These are phyloP conservation scores for Podaxis mareebaensis DNA, from an alignment of 768 basidiomycete genomes.

Conservation along the genomic window DNA sequence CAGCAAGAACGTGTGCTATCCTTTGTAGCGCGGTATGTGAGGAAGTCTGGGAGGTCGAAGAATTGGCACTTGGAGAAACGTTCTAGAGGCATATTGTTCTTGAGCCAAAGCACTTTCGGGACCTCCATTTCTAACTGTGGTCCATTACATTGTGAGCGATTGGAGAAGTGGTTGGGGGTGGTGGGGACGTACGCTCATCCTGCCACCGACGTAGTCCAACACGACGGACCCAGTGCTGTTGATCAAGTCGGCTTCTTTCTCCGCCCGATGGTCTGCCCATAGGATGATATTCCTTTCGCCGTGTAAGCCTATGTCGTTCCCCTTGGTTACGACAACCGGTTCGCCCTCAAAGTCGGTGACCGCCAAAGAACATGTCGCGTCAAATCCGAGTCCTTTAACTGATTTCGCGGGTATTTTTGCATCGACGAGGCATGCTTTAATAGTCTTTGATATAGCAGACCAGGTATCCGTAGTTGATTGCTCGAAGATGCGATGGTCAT, in stretches of 20 bases:
- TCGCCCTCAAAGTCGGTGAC: constrained; percentile 75
- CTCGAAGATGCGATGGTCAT: constrained; percentile 93
- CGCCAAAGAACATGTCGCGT: constrained; percentile 95
- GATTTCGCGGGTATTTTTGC: constrained; percentile 41
- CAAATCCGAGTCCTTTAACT: constrained; percentile 90
- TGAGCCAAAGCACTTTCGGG: constrained; percentile 96
- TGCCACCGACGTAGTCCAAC: constrained; percentile 93
- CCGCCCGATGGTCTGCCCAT: constrained; percentile 97
- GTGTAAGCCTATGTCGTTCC: constrained; percentile 55
- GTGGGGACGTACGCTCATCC: constrained; percentile 74
- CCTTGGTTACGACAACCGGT: constrained; percentile 75
- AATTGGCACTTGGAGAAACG: constrained; percentile 78
- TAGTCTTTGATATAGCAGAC: constrained; percentile 61
- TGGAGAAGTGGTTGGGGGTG: background rate
- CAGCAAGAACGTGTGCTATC: constrained; percentile 81
- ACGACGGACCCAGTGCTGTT: constrained; percentile 84
- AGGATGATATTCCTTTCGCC: constrained; percentile 88
- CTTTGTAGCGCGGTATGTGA: constrained; percentile 89
- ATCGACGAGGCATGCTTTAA: constrained; percentile 61
- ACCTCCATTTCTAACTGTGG: constrained; percentile 95
- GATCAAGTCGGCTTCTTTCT: constrained; percentile 88
- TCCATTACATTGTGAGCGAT: background rate
- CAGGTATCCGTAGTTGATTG: constrained; percentile 93
- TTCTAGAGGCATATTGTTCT: constrained; percentile 75
- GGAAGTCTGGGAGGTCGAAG: constrained; percentile 92